These are phyloP conservation scores for Cyclotella cryptica DNA, from an alignment of 108 stramenopile genomes.

Conservation along the genomic window DNA sequence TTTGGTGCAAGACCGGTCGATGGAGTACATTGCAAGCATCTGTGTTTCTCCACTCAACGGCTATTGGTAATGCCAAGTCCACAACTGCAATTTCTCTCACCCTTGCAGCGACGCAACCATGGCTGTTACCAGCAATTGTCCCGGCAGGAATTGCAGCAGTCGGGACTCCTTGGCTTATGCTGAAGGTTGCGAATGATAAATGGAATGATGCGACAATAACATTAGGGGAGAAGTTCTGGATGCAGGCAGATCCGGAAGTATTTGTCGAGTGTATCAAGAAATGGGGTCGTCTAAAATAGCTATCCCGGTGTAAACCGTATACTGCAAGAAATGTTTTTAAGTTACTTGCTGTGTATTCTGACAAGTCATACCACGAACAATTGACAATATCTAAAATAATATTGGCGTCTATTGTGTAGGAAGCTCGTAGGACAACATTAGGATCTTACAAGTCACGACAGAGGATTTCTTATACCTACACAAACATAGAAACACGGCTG, in stretches of 20 bases:
- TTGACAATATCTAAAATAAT: too few species aligned
- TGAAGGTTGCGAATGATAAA: conserved; percentile 50
- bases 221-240: conserved; percentile 74
- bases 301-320: not conserved
- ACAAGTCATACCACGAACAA: too few species aligned
- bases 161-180: conserved; percentile 46
- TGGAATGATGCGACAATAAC: conserved; percentile 70
- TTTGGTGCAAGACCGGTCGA: conserved; percentile 63
- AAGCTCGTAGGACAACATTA: too few species aligned
- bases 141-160: conserved; percentile 42
- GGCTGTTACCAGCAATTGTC: conserved; percentile 45
- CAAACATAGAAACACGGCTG: too few species aligned
- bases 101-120: conserved; percentile 50
- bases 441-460: too few species aligned
- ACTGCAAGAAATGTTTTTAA: not conserved
- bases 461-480: too few species aligned
- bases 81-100: conserved; percentile 28
- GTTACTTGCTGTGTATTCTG: too few species aligned
- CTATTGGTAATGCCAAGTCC: conserved; percentile 58
- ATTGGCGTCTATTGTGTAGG: too few species aligned
- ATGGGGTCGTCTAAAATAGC: conserved; percentile 56
- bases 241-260: conserved; percentile 61
- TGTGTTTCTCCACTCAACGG: conserved; percentile 58
- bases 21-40: conserved; percentile 54
- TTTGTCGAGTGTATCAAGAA: conserved; percentile 77